Evolutionary conservation across 1,284 basidiomycete genomes (phyloP), one percentile per base, ranked within the genome.

Genomic region (Thecaphora thlaspeos): DNA sequence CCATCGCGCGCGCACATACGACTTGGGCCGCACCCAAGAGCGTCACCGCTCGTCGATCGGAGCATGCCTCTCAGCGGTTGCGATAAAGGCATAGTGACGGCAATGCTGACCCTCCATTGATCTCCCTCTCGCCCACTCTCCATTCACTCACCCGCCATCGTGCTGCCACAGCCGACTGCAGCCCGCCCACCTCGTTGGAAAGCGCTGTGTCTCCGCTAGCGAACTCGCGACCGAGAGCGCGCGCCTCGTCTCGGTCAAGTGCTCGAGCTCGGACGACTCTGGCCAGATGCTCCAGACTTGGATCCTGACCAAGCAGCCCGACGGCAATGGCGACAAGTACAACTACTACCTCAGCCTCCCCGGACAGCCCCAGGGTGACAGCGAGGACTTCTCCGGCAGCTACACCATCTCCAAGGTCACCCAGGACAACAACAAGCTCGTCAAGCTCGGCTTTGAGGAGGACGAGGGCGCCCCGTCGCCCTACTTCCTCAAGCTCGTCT

Each of bases 251-350:
- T 54, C 62, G 3, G 64, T 43, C 45, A 57, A 49, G 36, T 68
- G 64, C 46, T 42, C 50, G 1, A 41, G 46, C 19, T 48, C 47
- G 22, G 64, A 68, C 42, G 64, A 68, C 39, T 68, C 64, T 30
- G 61, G 44, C 37, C 64, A 68, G 50, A 40, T 68, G 24, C 28
- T 50, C 17, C 64, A 68, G 51, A 64, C 57, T 51, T 68, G 60
- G 61, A 61, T 50, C 44, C 39, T 68, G 38, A 63, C 64, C 48
- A 57, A 65, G 30, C 58, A 60, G 54, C 57, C 55, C 11, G 46
- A 48, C 23, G 41, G 41, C 19, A 44, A 48, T 11, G 57, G 15
- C 5, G 46, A 43, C 46, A 41, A 41, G 39, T 59, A 40, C 22
- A 19, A 26, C 26, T 61, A 61, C 57, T 65, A 65, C 34, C 51